A percentile compares a stretch with the other conserved stretches of the same genome.
These are phyloP conservation scores for Rhododendron henanense DNA, from an alignment of 148 eudicot species.

Conservation along the genomic window DNA sequence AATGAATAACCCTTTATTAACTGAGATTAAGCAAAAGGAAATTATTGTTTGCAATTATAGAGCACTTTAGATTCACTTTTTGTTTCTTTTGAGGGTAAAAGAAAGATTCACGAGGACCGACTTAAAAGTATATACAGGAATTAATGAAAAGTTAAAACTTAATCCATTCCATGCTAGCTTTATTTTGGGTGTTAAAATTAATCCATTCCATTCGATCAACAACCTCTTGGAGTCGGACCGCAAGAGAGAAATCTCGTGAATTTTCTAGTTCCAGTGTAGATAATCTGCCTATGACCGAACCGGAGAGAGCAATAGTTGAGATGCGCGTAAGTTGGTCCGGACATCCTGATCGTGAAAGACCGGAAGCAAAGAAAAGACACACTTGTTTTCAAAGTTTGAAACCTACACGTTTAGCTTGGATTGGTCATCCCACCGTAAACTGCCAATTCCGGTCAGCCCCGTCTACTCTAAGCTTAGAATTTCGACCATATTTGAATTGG, in stretches of 20 bases:
- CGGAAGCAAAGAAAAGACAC: neutral
- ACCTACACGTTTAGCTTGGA: neutral
- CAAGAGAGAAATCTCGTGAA: too few species aligned
- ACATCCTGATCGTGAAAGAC: too few species aligned
- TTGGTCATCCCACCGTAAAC: neutral
- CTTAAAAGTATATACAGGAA: neutral
- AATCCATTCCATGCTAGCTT: neutral
- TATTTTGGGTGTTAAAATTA: constrained; percentile 1
- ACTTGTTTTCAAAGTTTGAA: too few species aligned
- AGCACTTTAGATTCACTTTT: constrained; percentile 5
- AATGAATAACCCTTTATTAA: neutral
- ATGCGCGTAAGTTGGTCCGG: too few species aligned
- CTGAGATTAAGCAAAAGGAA: neutral
- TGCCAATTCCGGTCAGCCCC: too few species aligned
- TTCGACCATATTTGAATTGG: too few species aligned
- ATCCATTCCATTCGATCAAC: neutral
- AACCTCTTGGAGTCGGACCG: too few species aligned
- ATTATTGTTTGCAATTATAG: neutral
- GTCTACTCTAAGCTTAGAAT: too few species aligned
- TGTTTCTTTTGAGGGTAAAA: constrained; percentile 13
- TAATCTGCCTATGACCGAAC: too few species aligned
- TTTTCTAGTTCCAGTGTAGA: too few species aligned
- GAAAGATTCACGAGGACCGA: constrained; percentile 10
- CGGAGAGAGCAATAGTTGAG: too few species aligned
- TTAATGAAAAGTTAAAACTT: neutral